Percentiles rank a stretch among this genome's conserved stretches.
Evolutionary conservation across 2,329 filamentous ascomycete genomes (phyloP).

Genomic region (Claviceps citrina): DNA sequence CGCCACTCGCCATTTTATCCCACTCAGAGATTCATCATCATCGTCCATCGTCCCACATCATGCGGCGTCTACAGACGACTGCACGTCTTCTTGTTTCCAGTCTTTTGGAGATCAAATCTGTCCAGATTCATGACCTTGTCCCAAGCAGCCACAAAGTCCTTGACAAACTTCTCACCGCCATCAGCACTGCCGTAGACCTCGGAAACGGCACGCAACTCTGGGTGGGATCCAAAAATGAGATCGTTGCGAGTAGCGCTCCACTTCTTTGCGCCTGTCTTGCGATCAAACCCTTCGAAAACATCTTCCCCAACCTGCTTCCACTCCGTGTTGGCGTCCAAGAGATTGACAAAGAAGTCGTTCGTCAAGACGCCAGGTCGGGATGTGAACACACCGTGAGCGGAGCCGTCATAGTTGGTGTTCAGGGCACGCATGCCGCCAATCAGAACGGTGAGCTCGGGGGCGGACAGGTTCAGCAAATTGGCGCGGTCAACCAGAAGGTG

Average conservation of each 20-base stretch:
- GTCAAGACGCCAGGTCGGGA: constrained; percentile 50
- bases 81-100: constrained; percentile 5
- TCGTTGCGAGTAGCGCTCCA: constrained; percentile 56
- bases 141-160: constrained; percentile 59
- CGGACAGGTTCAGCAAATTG: constrained; percentile 52
- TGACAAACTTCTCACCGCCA: constrained; percentile 46
- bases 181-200: constrained; percentile 54
- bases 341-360: constrained; percentile 72
- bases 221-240: constrained; percentile 57
- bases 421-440: constrained; percentile 58
- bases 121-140: constrained; percentile 61
- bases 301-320: constrained; percentile 43
- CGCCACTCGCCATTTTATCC: too few relatives aligned
- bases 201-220: constrained; percentile 54
- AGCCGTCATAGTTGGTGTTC: constrained; percentile 57
- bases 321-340: constrained; percentile 49
- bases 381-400: constrained; percentile 52
- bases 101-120: constrained; percentile 42
- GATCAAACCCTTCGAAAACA: constrained; percentile 47
- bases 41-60: background rate
- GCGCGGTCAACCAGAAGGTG: constrained; percentile 58
- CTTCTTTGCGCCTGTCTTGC: constrained; percentile 48
- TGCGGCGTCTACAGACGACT: constrained; percentile 7
- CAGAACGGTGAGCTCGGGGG: constrained; percentile 56
- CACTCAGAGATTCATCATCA: constrained; percentile 1